These are phyloP conservation scores for Panicum virgatum DNA, from an alignment of 202 grass and related monocot genomes.

Conservation along the genomic window DNA sequence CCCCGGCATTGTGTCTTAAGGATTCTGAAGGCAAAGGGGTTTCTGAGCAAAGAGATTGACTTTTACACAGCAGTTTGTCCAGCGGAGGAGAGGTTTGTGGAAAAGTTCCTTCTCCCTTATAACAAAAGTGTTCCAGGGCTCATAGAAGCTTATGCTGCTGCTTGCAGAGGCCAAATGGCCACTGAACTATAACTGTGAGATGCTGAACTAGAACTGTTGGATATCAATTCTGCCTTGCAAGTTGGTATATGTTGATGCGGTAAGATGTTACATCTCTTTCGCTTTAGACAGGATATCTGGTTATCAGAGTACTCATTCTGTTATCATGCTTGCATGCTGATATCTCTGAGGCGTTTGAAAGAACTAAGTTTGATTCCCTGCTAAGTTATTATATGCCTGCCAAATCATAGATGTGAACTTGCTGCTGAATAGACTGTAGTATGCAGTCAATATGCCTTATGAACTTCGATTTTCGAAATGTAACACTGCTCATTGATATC, in stretches of 20 bases:
- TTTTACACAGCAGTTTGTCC: background rate
- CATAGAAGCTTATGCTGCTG: background rate
- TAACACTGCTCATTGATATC: background rate
- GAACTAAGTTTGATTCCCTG: background rate
- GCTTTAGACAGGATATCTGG: background rate
- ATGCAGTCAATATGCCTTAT: background rate
- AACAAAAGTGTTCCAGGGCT: slow-evolving; percentile 13
- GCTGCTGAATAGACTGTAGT: background rate
- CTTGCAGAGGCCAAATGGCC: background rate
- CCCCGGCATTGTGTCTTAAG: slow-evolving; percentile 33
- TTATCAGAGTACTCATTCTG: background rate
- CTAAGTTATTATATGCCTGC: background rate
- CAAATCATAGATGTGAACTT: background rate
- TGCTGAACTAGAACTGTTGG: background rate
- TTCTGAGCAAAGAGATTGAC: background rate
- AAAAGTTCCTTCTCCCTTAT: slow-evolving; percentile 18
- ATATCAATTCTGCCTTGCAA: background rate
- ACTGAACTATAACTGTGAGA: background rate
- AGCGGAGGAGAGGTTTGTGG: slow-evolving; percentile 1
- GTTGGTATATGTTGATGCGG: background rate
- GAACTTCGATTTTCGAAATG: background rate
- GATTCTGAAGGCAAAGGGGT: slow-evolving; percentile 39
- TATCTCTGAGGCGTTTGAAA: background rate
- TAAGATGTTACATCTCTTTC: background rate
- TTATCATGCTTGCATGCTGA: background rate